These are phyloP conservation scores for Beta macrorhiza DNA, from an alignment of 179 eudicot genomes.

Conservation along the genomic window DNA sequence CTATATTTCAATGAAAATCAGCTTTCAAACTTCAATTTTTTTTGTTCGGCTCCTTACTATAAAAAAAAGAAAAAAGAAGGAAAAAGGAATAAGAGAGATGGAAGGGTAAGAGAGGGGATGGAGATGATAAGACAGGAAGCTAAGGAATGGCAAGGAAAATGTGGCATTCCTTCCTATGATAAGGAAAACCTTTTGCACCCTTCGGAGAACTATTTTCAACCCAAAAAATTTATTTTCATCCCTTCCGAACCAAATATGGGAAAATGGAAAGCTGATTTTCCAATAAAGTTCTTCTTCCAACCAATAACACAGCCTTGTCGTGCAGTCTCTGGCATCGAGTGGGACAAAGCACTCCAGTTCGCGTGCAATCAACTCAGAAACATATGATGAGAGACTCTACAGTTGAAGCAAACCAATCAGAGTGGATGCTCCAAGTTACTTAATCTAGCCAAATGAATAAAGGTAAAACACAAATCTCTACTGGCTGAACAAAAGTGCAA, in stretches of 20 bases:
- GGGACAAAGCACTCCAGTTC: background rate
- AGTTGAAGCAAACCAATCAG: conserved; percentile 4
- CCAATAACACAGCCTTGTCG: background rate
- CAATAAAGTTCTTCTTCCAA: background rate
- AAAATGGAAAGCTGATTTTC: background rate
- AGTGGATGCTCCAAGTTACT: background rate
- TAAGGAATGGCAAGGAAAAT: background rate
- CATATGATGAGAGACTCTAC: background rate
- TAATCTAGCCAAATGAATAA: background rate
- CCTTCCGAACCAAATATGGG: background rate
- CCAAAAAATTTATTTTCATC: background rate
- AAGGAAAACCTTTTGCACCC: background rate
- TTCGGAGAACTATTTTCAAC: background rate
- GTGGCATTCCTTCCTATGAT: background rate
- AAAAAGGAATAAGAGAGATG: background rate
- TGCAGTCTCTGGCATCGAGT: background rate
- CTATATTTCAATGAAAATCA: background rate
- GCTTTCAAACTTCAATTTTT: background rate
- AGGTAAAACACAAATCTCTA: background rate
- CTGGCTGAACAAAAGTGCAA: background rate
- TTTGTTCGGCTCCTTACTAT: background rate
- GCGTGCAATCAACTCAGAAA: background rate
- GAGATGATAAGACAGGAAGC: background rate
- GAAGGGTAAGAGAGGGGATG: background rate
- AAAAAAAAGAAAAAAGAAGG: background rate